Conservation (phyloP, 73 alveolate species). For the Durusdinium trenchii region DNA sequence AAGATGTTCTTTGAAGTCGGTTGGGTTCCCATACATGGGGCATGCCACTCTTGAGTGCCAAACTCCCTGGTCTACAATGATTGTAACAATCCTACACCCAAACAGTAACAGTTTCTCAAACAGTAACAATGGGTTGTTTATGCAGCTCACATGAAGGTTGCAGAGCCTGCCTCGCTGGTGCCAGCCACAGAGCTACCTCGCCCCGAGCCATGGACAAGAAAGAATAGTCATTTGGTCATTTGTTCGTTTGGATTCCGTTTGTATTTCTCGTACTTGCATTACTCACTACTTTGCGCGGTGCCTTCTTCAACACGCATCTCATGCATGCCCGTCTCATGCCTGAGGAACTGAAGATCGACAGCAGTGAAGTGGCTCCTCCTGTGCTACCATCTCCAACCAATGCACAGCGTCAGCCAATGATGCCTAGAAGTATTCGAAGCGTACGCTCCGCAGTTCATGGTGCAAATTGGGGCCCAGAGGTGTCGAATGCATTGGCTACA, state of each 20-base stretch:
- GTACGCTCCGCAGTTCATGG: conserved; percentile 24
- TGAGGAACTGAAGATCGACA: conserved; percentile 37
- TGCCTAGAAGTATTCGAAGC: conserved; percentile 62
- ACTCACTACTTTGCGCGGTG: not conserved
- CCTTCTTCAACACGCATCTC: not conserved
- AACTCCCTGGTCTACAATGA: too few relatives aligned
- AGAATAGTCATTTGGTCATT: not conserved
- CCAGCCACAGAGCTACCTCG: too few relatives aligned
- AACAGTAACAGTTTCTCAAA: too few relatives aligned
- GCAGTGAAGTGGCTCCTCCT: conserved; percentile 66
- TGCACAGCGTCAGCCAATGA: conserved; percentile 92
- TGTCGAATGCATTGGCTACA: conserved; percentile 42
- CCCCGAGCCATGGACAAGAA: too few relatives aligned
- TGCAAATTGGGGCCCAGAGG: conserved; percentile 53
- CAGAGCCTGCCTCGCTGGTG: too few relatives aligned
- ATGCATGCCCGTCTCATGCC: not conserved
- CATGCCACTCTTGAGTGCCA: too few relatives aligned
- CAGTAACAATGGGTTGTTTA: too few relatives aligned
- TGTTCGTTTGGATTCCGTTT: too few relatives aligned
- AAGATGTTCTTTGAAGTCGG: too few relatives aligned
- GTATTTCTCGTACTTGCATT: not conserved
- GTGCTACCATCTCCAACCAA: conserved; percentile 79
- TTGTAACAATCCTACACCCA: too few relatives aligned
- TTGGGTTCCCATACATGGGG: too few relatives aligned
- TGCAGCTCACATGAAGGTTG: too few relatives aligned